Base-by-base conservation (phyloP, 352 stramenopile genomes). In the Phytophthora boehmeriae region DNA sequence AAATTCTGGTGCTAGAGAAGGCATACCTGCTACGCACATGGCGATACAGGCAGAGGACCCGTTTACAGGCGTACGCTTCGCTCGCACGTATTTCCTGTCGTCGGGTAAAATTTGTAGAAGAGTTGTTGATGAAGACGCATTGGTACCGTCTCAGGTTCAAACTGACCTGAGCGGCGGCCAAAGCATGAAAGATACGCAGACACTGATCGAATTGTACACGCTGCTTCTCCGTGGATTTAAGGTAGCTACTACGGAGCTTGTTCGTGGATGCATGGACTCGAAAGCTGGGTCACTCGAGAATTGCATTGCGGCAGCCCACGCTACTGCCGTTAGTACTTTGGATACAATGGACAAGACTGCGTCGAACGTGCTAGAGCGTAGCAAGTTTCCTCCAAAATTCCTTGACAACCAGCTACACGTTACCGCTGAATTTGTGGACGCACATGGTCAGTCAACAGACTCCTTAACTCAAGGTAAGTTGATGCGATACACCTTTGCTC, bases 41-140 rank as follows among this genome's bases (percentile, higher is more conserved):
- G 59, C 86, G 2, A 68, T 92, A 1, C 73, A 90, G 39, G 78
- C 71, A 9, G 84, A 93, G 52, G 84, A 93, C 51, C 82, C 82
- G 20, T 88, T 92, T 44, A 87, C 72, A 16, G 84, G 84, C 16
- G 72, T 90, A 19, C 77, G 80, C 4, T 77, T 90, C 28, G 65
- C 66, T 6, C 75, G 82, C 14, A 90, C 82, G 13, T 92, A 92
- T 49, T 92, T 93, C 51, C 32, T 91, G 0, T 79, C 78, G 0
- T 87, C 80, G 2, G 82, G 80, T 2, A 85, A 78, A 50, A 45
- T 75, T 17, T 85, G 76, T 30, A 58, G 57, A 34, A 71, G 62
- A 47, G 50, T 91, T 13, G 66, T 90, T 5, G 80, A 91, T 41
- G 66, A 86, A 41, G 80, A 93, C n/a, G 80, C 82, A 9, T 59